Evolutionary conservation across 2,329 filamentous ascomycete genomes (phyloP), one percentile per base, ranked within the genome.

Genomic region (Massarina eburnea): DNA sequence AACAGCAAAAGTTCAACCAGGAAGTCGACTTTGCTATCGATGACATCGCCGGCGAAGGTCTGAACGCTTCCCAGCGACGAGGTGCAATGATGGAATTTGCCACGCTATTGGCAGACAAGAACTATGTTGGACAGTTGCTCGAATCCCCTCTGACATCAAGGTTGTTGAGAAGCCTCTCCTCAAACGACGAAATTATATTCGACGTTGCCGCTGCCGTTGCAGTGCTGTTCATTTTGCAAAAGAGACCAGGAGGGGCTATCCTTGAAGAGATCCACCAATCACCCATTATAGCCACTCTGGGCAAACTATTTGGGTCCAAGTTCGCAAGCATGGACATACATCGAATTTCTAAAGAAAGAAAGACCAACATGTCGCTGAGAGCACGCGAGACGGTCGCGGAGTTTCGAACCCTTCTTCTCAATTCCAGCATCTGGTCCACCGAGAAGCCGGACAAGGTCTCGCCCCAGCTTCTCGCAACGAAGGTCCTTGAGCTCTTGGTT

Each of bases 81-180:
- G 80, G 72, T 57, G 77, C 77, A 2, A 71, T 84, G 48, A 66
- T 81, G 30, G 80, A 83, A 42, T 66, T 85, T n/a, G 76, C 76
- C 41, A 67, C 64, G 20, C 82, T 80, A 53, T 68, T 84, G 45
- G 55, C 71, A 3, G 76, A 85, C 39, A 83, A 84, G 57, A 75
- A 75, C 1, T 91, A 88, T 57, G 74, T 82, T 21, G 76, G 77
- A 15, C 84, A 88, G 50, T 91, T 96, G 58, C 78, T 87, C 17
- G 85, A 91, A 50, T 85, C 89, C 54, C 82, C 83, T 6, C 82
- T 87, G 45, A 87, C 89, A 50, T 79, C 83, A 43, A 80, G 80
- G 22, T 75, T 96, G 14, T 80, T 90, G 41, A 76, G 80, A 35
- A 79, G 81, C 33, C 74, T 88, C 8, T 77, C 76, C 1, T 74